Evolutionary conservation across 192 early-diverging fungal species (phyloP), one percentile per base, ranked within the genome.

Genomic region (Borealophlyctis nickersoniae): DNA sequence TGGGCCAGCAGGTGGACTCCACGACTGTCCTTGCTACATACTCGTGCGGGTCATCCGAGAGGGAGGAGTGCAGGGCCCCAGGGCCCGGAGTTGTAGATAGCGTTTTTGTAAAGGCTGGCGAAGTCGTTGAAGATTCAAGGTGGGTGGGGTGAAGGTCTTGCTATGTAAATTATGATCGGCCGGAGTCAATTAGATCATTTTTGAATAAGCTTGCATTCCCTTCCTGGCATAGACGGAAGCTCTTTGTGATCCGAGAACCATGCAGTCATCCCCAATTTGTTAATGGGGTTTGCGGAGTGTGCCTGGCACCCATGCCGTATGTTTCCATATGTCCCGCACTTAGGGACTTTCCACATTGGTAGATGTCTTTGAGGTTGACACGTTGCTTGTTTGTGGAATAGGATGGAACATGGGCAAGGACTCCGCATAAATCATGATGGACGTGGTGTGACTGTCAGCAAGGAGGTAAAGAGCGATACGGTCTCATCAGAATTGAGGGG

Each of bases 181-280:
- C n/a, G n/a, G n/a, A n/a, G n/a, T n/a, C n/a, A n/a, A n/a, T n/a
- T n/a, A n/a, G n/a, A n/a, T n/a, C n/a, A n/a, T n/a, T n/a, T n/a
- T n/a, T 45, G 39, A 19, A 45, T 45, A 19, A 13, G 39, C 34
- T 64, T 11, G 30, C 36, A 3, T 32, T 22, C 2, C 24, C 23
- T 0, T 4, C 39, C 35, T 24, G 16, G 23, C n/a, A n/a, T n/a
- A 70, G 68, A n/a, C 19, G 56, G 13, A n/a, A 32, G 23, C 28
- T 65, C 2, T 33, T 52, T 36, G 36, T 71, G n/a, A 48, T 79
- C 36, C 4, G 62, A 3, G 77, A 86, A 50, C 77, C 85, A 0
- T 96, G 94, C 72, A 66, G 71, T 16, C 94, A 96, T 63, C 78
- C 77, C 16, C 76, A 91, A 4, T 85, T 89, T 63, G 86, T 88